Evolutionary conservation across 2,329 filamentous ascomycete species (phyloP), one percentile per base, ranked within the genome.

Genomic region (Colletotrichum sp.): DNA sequence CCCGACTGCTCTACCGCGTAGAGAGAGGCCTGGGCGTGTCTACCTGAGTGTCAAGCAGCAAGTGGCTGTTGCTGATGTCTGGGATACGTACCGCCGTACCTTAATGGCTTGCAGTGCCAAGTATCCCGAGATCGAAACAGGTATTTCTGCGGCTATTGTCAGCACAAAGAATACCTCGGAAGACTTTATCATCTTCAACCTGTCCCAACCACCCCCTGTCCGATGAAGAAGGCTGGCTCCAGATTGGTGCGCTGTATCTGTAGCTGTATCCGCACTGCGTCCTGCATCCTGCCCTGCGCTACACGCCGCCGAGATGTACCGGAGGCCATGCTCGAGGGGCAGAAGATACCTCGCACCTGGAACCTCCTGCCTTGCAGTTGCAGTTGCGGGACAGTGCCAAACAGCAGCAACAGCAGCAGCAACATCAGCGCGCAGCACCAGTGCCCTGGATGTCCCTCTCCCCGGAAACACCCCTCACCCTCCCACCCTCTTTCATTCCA

Each of bases 181-280:
- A 19, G 32, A 74, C 68, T 63, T 63, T 8, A n/a, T 34, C n/a
- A 22, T 63, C 59, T 36, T 36, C 59, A 27, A 48, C 44, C 57
- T 25, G 39, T 63, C 36, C 60, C 61, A 36, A 39, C 55, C 30
- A 55, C 72, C 69, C 68, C 73, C 32, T 73, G 70, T 69, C 64
- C 48, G 64, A 68, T 61, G 63, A 61, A 22, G 44, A 52, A 65
- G 28, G 69, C 73, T 72, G 69, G 57, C 27, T 44, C 63, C 27
- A 68, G 73, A 64, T 68, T 75, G 69, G 69, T 75, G 39, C 61
- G 63, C 69, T 72, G 69, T 75, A 68, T 68, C 69, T 59, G 59
- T 65, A 65, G 34, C 57, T 39, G 55, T 73, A 68, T 68, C 70
- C 70, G 69, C 32, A 52, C 36, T 68, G 73, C 39, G 44, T 60